A percentile compares a stretch with the other conserved stretches of the same genome.
phyloP scores from a whole-genome alignment of 805 yeast genomes.

The Debaryomyces prosopidis region DNA sequence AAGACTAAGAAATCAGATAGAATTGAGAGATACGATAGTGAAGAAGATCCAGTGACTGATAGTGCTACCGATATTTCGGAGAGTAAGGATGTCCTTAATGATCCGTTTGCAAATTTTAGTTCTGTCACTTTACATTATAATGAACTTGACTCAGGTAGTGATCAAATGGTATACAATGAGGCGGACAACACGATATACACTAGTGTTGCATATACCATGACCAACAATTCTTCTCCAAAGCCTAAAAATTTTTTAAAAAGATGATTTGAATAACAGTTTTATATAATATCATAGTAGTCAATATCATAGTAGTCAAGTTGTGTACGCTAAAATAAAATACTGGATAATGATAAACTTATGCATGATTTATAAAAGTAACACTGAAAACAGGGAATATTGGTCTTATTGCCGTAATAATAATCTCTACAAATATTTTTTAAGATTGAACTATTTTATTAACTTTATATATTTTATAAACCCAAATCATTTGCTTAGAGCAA shows the following conservation, averaged over 20 bases:
- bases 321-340: too few relatives aligned
- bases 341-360: too few relatives aligned
- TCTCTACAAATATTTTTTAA: too few relatives aligned
- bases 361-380: too few relatives aligned
- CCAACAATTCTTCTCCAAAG: slow-evolving; percentile 23
- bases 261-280: slow-evolving; percentile 7
- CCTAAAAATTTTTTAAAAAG: slow-evolving; percentile 34
- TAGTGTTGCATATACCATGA: slow-evolving; percentile 58
- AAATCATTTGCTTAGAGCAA: too few relatives aligned
- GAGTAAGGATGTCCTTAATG: slow-evolving; percentile 36
- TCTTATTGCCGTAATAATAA: too few relatives aligned
- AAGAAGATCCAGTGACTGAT: slow-evolving; percentile 4
- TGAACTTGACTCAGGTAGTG: slow-evolving; percentile 45
- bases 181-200: slow-evolving; percentile 44
- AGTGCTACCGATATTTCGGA: slow-evolving; percentile 12
- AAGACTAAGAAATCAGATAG: slow-evolving; percentile 25
- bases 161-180: slow-evolving; percentile 43
- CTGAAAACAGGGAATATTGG: too few relatives aligned
- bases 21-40: slow-evolving; percentile 14
- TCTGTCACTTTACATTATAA: slow-evolving; percentile 84
- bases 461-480: too few relatives aligned
- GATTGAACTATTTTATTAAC: too few relatives aligned
- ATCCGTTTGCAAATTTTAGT: slow-evolving; percentile 83
- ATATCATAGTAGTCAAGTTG: too few relatives aligned
- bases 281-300: too few relatives aligned